Conservation (phyloP, 129 eudicot genomes). For the Smallanthus sonchifolius region DNA sequence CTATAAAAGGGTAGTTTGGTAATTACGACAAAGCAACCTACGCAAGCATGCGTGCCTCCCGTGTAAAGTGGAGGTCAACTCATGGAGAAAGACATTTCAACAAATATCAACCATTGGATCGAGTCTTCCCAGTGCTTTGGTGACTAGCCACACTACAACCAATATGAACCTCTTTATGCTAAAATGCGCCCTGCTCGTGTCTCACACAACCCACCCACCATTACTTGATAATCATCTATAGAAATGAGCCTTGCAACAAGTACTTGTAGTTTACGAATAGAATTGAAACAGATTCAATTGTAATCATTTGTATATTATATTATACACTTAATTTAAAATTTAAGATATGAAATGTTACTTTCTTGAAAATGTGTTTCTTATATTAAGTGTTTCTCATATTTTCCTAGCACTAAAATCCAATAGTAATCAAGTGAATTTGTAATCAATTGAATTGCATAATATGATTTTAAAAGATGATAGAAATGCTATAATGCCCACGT, state of each 20-base stretch:
- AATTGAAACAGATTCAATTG: not conserved
- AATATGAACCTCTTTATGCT: conserved; percentile 2
- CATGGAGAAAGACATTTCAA: not conserved
- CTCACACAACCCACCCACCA: conserved; percentile 12
- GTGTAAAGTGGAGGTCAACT: conserved; percentile 21
- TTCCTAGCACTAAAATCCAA: no score
- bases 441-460: no score
- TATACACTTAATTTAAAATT: no score
- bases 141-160: conserved; percentile 18
- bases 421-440: no score
- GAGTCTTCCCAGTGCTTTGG: conserved; percentile 15
- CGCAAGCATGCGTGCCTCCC: not conserved
- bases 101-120: not conserved
- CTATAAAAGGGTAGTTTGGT: not conserved
- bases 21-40: not conserved
- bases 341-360: no score
- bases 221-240: not conserved
- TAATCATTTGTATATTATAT: no score
- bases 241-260: no score
- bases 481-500: no score
- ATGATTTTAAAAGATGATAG: no score
- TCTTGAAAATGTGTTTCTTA: no score
- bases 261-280: not conserved
- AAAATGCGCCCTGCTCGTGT: conserved; percentile 16
- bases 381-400: no score